Conservation (phyloP, 495 filamentous ascomycete species). For the Staphylotrichum longicolle region DNA sequence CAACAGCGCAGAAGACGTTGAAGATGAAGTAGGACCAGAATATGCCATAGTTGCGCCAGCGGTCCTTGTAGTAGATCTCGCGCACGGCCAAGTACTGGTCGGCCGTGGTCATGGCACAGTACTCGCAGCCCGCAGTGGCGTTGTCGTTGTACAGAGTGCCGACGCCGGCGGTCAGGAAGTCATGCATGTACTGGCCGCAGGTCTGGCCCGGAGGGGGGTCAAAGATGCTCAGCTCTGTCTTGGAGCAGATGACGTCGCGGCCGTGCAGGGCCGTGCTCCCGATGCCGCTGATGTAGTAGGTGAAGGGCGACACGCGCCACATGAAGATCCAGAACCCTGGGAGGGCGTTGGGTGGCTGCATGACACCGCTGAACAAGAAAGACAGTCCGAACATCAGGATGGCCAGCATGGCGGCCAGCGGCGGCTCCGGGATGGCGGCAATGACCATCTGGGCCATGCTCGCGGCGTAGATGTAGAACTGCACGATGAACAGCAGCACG, state of each 20-base stretch:
- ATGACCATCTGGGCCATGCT: constrained; percentile 67
- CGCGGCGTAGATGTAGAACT: constrained; percentile 58
- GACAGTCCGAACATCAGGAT: constrained; percentile 61
- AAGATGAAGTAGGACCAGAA: too few relatives aligned
- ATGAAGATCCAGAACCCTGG: constrained; percentile 74
- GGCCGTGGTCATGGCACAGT: too few relatives aligned
- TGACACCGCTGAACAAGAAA: constrained; percentile 51
- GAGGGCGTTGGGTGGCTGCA: constrained; percentile 48
- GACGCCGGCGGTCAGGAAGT: constrained; percentile 11
- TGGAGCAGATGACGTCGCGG: constrained; percentile 50
- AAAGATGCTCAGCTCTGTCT: constrained; percentile 52
- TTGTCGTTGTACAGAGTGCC: too few relatives aligned
- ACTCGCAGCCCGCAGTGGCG: too few relatives aligned
- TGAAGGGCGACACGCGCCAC: constrained; percentile 65
- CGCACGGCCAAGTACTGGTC: too few relatives aligned
- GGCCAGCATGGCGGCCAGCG: constrained; percentile 60
- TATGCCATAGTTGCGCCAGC: too few relatives aligned
- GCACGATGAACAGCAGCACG: constrained; percentile 56
- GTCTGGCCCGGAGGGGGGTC: constrained; percentile 43
- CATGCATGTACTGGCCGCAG: constrained; percentile 30
- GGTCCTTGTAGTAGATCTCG: too few relatives aligned
- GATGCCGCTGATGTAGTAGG: constrained; percentile 59
- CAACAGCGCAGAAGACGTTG: too few relatives aligned
- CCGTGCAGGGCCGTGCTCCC: constrained; percentile 54
- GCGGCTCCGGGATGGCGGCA: constrained; percentile 60